phyloP scores from a whole-genome alignment of 352 stramenopile species.

The Globisporangium spiculum region DNA sequence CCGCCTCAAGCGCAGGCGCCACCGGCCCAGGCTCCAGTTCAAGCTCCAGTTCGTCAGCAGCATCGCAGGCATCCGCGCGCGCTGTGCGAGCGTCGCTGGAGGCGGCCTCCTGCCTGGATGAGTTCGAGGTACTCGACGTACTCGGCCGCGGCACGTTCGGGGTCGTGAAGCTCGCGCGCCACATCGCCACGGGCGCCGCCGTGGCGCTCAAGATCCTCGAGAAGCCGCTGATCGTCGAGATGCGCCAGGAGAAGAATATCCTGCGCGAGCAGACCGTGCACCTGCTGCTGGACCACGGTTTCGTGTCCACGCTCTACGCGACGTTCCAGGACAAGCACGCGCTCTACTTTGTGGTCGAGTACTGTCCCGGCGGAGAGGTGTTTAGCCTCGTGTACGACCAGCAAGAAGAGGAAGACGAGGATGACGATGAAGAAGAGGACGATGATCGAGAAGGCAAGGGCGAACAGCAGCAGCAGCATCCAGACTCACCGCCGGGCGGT shows the following conservation, averaged over 20 bases:
- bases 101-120: constrained; percentile 24
- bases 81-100: constrained; percentile 23
- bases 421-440: constrained; percentile 17
- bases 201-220: constrained; percentile 65
- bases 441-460: constrained; percentile 21
- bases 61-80: not conserved
- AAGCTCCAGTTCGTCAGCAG: not conserved
- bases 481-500: not conserved
- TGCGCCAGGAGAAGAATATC: constrained; percentile 70
- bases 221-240: constrained; percentile 39
- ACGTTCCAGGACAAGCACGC: constrained; percentile 74
- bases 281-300: constrained; percentile 49
- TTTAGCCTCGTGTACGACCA: constrained; percentile 89
- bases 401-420: constrained; percentile 38
- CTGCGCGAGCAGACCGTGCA: constrained; percentile 69
- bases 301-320: constrained; percentile 55
- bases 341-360: constrained; percentile 79
- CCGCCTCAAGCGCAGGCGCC: not conserved
- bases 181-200: constrained; percentile 44
- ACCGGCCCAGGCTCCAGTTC: not conserved
- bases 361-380: constrained; percentile 65
- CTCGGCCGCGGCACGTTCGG: constrained; percentile 72
- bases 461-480: constrained; percentile 2
- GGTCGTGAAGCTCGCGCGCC: constrained; percentile 61
- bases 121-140: constrained; percentile 62